Evolutionary conservation across 2,329 filamentous ascomycete genomes (phyloP).

Genomic region (Allantophomopsis cytisporea): DNA sequence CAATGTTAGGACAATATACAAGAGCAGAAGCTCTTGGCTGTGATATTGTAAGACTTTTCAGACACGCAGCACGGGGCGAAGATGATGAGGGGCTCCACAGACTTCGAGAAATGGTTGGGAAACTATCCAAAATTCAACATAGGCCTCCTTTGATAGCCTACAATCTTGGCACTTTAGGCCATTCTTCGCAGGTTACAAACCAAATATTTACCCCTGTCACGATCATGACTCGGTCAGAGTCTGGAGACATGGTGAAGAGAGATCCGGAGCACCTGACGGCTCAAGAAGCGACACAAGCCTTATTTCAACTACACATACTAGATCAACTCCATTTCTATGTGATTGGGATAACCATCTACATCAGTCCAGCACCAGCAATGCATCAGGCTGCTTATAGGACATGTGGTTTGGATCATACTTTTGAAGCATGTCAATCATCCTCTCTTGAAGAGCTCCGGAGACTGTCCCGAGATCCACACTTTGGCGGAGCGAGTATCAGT

Average conservation of each 20-base stretch:
- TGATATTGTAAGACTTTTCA: conserved; percentile 39
- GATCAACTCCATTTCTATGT: conserved; percentile 62
- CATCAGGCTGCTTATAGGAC: conserved; percentile 56
- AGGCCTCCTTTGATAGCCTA: conserved; percentile 29
- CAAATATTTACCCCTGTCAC: conserved; percentile 40
- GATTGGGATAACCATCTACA: conserved; percentile 57
- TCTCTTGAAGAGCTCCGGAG: conserved; percentile 49
- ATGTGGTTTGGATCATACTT: conserved; percentile 56
- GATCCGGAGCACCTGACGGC: conserved; percentile 30
- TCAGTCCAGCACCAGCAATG: conserved; percentile 67
- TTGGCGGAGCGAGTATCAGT: conserved; percentile 60
- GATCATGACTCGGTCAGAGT: conserved; percentile 20
- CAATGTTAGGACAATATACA: conserved; percentile 32
- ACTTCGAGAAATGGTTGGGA: conserved; percentile 9
- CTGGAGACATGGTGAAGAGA: conserved; percentile 29
- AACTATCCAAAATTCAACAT: conserved; percentile 6
- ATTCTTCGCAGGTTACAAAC: conserved; percentile 42
- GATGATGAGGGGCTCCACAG: conserved; percentile 22
- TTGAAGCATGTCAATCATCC: conserved; percentile 47
- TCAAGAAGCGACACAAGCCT: conserved; percentile 45
- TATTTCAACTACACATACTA: conserved; percentile 53
- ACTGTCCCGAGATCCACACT: conserved; percentile 49
- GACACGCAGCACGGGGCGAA: conserved; percentile 34
- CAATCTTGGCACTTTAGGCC: conserved; percentile 39
- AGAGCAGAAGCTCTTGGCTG: conserved; percentile 35